Base-by-base conservation (phyloP, 176 grass and related monocot species). In the Chloris gayana region DNA sequence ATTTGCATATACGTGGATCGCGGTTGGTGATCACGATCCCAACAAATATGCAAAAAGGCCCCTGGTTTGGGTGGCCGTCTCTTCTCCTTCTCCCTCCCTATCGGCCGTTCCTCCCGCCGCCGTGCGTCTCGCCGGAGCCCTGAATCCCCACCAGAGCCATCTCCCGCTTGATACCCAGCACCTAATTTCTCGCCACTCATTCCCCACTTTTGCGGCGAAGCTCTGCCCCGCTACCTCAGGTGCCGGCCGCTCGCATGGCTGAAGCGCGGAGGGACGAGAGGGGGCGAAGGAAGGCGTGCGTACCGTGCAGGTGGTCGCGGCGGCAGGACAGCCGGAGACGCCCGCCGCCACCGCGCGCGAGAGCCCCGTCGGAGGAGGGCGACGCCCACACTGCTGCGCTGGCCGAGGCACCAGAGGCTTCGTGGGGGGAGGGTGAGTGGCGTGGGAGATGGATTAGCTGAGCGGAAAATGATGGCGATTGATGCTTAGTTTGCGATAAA, bases 331-430 rank as follows among this genome's bases (percentile, higher is more conserved):
- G 76, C 69, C 17, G 68, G 27, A 49, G 39, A 18, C 39, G 39
- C 38, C 38, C 29, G 41, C 69, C 69, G 29, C 69, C 39, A 12
- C 41, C 29, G 39, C 10, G 5, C 51, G 38, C 53, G 53, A 57
- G 35, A 31, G 70, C 45, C 33, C 61, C 46, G 61, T 59, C 30
- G 22, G 76, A 19, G 64, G 12, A 54, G 30, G 61, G 30, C 44
- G 25, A n/a, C 26, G 54, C 31, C 6, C 19, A 26, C 18, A 15
- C 61, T 66, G 29, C 76, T 71, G 67, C 54, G 26, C 68, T 25
- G 64, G 64, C 45, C 50, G 72, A 33, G 74, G 65, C 74, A 70
- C 42, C 31, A 72, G 66, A 68, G 39, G 22, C 38, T 78, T 66
- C 65, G 19, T 9, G 37, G 2, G 38, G 64, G 72, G 19, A 49